Evolutionary conservation across 371 early-diverging fungal species (phyloP).

Genomic region (Apophysomyces variabilis): DNA sequence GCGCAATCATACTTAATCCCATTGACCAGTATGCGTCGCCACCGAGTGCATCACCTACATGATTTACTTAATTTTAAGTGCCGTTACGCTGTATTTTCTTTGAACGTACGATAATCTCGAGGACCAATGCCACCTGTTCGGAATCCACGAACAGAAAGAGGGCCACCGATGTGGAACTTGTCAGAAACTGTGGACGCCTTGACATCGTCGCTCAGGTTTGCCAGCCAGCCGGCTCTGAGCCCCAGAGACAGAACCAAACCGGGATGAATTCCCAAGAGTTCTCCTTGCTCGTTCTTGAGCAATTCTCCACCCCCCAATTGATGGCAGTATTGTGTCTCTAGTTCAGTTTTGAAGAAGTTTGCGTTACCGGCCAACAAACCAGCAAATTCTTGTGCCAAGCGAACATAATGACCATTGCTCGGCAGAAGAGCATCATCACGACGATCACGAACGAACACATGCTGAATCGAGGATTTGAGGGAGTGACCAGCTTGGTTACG

Average conservation of each 20-base stretch:
- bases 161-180: slow-evolving; percentile 89
- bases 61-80: too few species aligned
- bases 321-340: slow-evolving; percentile 58
- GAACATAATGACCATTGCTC: slow-evolving; percentile 71
- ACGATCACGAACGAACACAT: slow-evolving; percentile 70
- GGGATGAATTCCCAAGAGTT: slow-evolving; percentile 36
- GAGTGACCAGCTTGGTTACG: slow-evolving; percentile 89
- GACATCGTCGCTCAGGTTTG: slow-evolving; percentile 53
- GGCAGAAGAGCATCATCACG: slow-evolving; percentile 84
- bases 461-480: slow-evolving; percentile 80
- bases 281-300: slow-evolving; percentile 31
- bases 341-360: slow-evolving; percentile 72
- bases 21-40: slow-evolving; percentile 83
- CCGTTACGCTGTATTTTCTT: too few species aligned
- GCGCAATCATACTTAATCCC: slow-evolving; percentile 81
- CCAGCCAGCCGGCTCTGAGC: slow-evolving; percentile 73
- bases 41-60: slow-evolving; percentile 80
- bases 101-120: slow-evolving; percentile 65
- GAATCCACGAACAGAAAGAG: slow-evolving; percentile 88
- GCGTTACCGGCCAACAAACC: slow-evolving; percentile 85
- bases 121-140: slow-evolving; percentile 87
- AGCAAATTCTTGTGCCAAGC: slow-evolving; percentile 74
- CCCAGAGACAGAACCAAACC: slow-evolving; percentile 56
- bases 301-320: slow-evolving; percentile 42
- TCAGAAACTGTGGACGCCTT: slow-evolving; percentile 71